Evolutionary conservation across 2,329 filamentous ascomycete genomes (phyloP).

Genomic region (Aureobasidium sp.): DNA sequence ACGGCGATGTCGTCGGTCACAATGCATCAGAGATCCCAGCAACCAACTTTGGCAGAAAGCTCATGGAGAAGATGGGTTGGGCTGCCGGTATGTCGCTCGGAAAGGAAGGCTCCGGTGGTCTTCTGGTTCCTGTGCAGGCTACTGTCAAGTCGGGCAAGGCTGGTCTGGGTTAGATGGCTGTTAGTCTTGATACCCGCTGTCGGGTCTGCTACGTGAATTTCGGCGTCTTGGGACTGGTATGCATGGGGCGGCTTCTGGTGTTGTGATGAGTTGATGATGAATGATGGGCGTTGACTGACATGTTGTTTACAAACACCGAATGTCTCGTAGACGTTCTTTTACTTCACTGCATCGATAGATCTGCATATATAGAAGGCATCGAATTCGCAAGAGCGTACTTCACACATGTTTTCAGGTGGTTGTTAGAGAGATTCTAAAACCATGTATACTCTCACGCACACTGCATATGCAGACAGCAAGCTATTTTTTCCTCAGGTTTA

Average conservation of each 20-base stretch:
- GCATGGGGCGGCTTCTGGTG: neutral
- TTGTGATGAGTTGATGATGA: neutral
- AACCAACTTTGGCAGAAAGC: constrained; percentile 73
- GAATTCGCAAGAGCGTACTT: neutral
- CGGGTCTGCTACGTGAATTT: neutral
- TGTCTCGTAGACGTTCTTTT: neutral
- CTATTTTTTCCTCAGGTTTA: too few relatives aligned
- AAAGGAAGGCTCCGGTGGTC: constrained; percentile 74
- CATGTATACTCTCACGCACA: too few relatives aligned
- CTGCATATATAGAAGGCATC: neutral
- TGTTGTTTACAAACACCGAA: neutral
- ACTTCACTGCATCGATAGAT: neutral
- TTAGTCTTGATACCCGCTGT: neutral
- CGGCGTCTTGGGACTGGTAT: neutral
- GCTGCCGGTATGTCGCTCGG: constrained; percentile 77
- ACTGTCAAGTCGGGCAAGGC: constrained; percentile 80
- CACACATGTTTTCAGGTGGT: too few relatives aligned
- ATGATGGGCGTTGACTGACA: neutral
- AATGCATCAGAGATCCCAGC: constrained; percentile 73
- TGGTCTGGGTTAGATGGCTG: constrained; percentile 55
- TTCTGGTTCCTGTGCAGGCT: constrained; percentile 75
- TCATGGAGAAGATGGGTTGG: constrained; percentile 99
- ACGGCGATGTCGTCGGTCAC: constrained; percentile 83
- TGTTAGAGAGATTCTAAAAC: too few relatives aligned
- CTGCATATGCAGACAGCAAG: too few relatives aligned